These are phyloP conservation scores for Biscogniauxia marginata DNA, from an alignment of 2,329 filamentous ascomycete genomes.

Conservation along the genomic window DNA sequence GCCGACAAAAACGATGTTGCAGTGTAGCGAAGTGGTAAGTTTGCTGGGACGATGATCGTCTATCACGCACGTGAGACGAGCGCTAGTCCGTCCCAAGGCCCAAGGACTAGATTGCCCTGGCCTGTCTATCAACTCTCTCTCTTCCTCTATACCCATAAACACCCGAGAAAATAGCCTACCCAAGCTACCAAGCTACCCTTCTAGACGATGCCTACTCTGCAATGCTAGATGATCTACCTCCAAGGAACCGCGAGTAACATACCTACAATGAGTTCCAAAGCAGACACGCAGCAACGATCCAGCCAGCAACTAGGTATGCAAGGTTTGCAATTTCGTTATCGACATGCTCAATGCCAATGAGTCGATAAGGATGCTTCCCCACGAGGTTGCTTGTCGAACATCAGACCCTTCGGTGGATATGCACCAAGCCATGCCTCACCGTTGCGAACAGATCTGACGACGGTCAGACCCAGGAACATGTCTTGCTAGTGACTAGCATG, in stretches of 20 bases:
- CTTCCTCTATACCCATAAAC: too few species aligned
- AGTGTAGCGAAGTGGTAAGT: neutral
- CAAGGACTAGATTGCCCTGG: neutral
- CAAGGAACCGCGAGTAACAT: neutral
- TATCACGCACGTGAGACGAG: neutral
- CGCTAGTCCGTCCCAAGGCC: neutral
- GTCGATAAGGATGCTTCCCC: neutral
- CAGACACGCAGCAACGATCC: neutral
- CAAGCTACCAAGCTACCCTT: neutral
- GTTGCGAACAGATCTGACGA: neutral
- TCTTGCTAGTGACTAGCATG: constrained; percentile 5
- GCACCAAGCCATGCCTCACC: neutral
- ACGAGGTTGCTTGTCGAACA: neutral
- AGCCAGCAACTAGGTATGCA: neutral
- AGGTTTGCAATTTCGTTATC: neutral
- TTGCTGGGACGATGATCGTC: neutral
- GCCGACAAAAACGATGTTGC: neutral
- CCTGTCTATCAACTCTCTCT: neutral
- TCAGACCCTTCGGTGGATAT: neutral
- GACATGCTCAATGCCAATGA: neutral
- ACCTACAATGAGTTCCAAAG: neutral
- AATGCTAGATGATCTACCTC: neutral
- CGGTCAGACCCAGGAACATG: neutral
- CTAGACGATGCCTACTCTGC: neutral
- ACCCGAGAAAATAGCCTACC: neutral